Conservation (phyloP, 2,329 filamentous ascomycete genomes). For the Sporothrix brasiliensis region DNA sequence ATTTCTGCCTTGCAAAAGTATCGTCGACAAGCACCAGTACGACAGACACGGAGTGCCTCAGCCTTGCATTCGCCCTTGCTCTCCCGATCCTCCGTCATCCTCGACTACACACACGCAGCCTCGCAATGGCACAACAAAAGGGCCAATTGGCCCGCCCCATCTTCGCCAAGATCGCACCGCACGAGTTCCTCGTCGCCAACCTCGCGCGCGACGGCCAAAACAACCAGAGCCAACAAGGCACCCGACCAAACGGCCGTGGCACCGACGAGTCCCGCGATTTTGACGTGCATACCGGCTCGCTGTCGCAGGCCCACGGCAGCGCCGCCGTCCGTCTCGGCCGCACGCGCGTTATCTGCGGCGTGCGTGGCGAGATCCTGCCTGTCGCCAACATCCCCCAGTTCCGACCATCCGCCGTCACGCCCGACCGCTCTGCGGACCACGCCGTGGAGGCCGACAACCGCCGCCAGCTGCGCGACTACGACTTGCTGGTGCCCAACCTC, state of each 20-base stretch:
- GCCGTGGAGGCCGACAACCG: constrained; percentile 38
- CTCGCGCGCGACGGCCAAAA: constrained; percentile 60
- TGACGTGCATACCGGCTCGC: constrained; percentile 78
- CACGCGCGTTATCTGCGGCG: constrained; percentile 91
- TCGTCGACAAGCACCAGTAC: background rate
- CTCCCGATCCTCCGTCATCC: background rate
- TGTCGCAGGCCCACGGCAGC: constrained; percentile 88
- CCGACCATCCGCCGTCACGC: constrained; percentile 47
- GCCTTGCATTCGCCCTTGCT: background rate
- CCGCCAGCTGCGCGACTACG: constrained; percentile 61
- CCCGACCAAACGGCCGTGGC: constrained; percentile 79
- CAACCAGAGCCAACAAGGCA: constrained; percentile 49
- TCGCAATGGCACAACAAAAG: constrained; percentile 32
- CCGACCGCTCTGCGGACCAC: background rate
- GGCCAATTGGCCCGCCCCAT: constrained; percentile 58
- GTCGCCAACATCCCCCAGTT: constrained; percentile 73
- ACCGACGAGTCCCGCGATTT: constrained; percentile 70
- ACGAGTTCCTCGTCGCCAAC: constrained; percentile 87
- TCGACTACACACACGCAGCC: background rate
- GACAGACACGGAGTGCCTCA: background rate
- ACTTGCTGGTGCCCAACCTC: constrained; percentile 88
- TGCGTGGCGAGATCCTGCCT: constrained; percentile 81
- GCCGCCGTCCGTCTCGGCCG: constrained; percentile 86
- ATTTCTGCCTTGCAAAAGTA: constrained; percentile 10
- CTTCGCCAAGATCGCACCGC: constrained; percentile 87